A percentile compares a stretch with the other conserved stretches of the same genome.
phyloP scores from a whole-genome alignment of 164 flowering plant genomes.

The Vitis rupestris region DNA sequence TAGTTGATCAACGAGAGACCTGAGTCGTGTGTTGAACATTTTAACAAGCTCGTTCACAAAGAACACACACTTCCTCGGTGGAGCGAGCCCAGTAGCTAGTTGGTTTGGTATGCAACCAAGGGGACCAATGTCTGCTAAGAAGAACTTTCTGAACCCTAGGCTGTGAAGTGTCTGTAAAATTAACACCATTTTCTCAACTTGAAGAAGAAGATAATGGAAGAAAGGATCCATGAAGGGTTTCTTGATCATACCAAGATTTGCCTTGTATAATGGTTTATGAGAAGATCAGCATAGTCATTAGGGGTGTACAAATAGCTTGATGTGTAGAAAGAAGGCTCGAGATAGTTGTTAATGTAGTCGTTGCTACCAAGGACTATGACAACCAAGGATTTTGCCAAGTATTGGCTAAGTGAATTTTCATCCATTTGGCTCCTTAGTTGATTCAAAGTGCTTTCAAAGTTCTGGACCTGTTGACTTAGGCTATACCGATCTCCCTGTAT shows the following conservation, averaged over 20 bases:
- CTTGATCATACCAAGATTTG: constrained; percentile 34
- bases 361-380: constrained; percentile 39
- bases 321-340: constrained; percentile 25
- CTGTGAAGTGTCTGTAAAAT: constrained; percentile 30
- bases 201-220: no score
- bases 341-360: constrained; percentile 52
- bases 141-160: constrained; percentile 42
- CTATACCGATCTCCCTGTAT: constrained; percentile 46
- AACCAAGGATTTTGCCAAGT: constrained; percentile 27
- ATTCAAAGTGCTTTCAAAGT: constrained; percentile 27
- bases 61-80: constrained; percentile 36
- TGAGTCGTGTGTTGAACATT: constrained; percentile 33
- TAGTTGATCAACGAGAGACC: constrained; percentile 30
- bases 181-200: no score
- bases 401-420: constrained; percentile 12
- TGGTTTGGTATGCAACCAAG: constrained; percentile 58
- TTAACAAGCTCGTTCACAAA: constrained; percentile 36
- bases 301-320: constrained; percentile 33
- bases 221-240: no score
- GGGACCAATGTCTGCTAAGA: constrained; percentile 43
- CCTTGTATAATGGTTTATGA: constrained; percentile 31
- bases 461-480: constrained; percentile 38
- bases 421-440: constrained; percentile 22
- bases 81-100: constrained; percentile 24
- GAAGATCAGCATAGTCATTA: constrained; percentile 27